These are phyloP conservation scores for Cadophora sp. DNA, from an alignment of 2,329 filamentous ascomycete genomes.

Conservation along the genomic window DNA sequence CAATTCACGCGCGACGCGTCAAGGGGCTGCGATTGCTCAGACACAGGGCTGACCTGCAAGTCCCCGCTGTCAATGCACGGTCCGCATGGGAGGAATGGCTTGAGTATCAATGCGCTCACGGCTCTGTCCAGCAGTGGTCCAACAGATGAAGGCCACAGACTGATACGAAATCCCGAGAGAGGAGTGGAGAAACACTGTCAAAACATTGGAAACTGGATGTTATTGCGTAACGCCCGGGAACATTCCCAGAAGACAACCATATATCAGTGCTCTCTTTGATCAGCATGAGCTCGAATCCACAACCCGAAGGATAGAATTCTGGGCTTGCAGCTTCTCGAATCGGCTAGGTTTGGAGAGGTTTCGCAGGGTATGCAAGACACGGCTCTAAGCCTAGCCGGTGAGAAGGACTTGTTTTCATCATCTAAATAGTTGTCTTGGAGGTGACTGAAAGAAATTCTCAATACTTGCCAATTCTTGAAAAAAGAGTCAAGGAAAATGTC, in stretches of 20 bases:
- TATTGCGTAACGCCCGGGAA: background rate
- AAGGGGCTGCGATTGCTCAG: constrained; percentile 6
- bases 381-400: constrained; percentile 22
- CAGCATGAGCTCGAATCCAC: constrained; percentile 34
- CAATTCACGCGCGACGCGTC: background rate
- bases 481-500: background rate
- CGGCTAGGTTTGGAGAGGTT: constrained; percentile 33
- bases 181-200: background rate
- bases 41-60: background rate
- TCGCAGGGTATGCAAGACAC: constrained; percentile 35
- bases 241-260: constrained; percentile 12
- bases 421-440: constrained; percentile 21
- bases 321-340: constrained; percentile 34
- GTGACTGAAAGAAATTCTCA: background rate
- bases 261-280: constrained; percentile 45
- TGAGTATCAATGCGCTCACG: background rate
- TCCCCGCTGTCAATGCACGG: background rate
- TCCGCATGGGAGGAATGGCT: background rate
- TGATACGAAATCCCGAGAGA: background rate
- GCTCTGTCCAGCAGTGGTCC: background rate
- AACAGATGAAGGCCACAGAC: background rate
- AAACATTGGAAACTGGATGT: background rate
- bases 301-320: constrained; percentile 4
- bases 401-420: constrained; percentile 41
- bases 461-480: background rate